Base-by-base conservation (phyloP, 768 basidiomycete genomes). In the Cystofilobasidium macerans region DNA sequence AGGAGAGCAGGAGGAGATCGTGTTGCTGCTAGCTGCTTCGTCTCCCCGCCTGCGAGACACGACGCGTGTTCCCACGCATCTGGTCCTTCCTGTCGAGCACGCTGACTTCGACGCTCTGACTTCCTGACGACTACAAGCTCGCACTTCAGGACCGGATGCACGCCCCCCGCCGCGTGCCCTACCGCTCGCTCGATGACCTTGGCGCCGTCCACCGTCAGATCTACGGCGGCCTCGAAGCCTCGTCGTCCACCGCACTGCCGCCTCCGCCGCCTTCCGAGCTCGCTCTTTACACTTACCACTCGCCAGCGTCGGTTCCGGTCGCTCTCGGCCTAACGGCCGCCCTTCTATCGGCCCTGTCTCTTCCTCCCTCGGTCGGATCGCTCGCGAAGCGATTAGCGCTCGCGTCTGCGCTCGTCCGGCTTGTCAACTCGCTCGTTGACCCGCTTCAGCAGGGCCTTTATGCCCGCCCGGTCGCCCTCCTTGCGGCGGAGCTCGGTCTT, bases 361-460 rank as follows among this genome's bases (percentile, higher is more conserved):
- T 33, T 69, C 70, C 30, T 18, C 6, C 30, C 4, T 71, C 47
- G n/a, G n/a, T n/a, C 79, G 88, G 40, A 76, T 79, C 58, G 75
- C 67, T 58, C 30, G 38, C 61, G 1, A 28, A 45, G 18, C 82
- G 93, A 24, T 86, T 92, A 71, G 82, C 82, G 67, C 91, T 89
- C 75, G 84, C 89, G 12, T 79, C 86, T 30, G 85, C 90, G 1
- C 79, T 95, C 67, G 86, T 93, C 66, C 80, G 94, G 36, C 83
- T 98, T 70, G 88, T 98, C 70, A 99, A 98, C 71, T 89, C 91
- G 1, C 81, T 98, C 42, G 94, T 97, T 9, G 95, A 99, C 72
- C 91, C 93, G 18, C 79, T 95, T 14, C 95, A 99, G 72, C 81
- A 84, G 13, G 89, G 92, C 9, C 82, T 83, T 24, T 98, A 88